Evolutionary conservation across 169 alveolate species (phyloP).

Genomic region (Eimeria sp.): DNA sequence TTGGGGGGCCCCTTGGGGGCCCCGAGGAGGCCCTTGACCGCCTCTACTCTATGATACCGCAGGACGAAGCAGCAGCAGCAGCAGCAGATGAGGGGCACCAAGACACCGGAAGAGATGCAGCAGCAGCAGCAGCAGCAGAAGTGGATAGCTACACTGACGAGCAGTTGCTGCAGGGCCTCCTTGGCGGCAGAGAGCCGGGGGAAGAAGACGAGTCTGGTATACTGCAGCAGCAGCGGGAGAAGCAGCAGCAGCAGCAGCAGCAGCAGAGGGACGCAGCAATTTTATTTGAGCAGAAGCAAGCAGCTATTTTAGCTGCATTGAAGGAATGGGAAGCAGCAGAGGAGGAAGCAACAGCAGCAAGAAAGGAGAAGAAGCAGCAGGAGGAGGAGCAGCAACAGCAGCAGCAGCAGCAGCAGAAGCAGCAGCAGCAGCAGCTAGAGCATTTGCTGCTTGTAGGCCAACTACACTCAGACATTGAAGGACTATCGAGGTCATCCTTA

Average conservation of each 20-base stretch:
- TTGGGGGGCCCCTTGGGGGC: no score
- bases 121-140: no score
- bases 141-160: no score
- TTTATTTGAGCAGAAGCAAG: neutral
- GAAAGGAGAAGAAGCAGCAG: constrained; percentile 41
- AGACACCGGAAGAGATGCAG: no score
- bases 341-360: neutral
- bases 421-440: constrained; percentile 45
- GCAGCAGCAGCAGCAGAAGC: constrained; percentile 61
- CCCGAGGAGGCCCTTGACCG: no score
- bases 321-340: constrained; percentile 35
- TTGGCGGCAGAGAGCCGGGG: neutral
- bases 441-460: neutral
- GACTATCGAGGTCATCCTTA: constrained; percentile 6
- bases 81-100: no score
- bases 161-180: neutral
- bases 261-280: neutral
- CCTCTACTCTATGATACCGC: no score
- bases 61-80: no score
- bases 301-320: neutral
- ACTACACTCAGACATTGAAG: constrained; percentile 11
- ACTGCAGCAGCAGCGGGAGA: neutral
- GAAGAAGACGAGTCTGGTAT: neutral
- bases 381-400: constrained; percentile 37
- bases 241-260: no score